Conservation (phyloP, 1,284 basidiomycete genomes). For the Tremellales sp. region DNA sequence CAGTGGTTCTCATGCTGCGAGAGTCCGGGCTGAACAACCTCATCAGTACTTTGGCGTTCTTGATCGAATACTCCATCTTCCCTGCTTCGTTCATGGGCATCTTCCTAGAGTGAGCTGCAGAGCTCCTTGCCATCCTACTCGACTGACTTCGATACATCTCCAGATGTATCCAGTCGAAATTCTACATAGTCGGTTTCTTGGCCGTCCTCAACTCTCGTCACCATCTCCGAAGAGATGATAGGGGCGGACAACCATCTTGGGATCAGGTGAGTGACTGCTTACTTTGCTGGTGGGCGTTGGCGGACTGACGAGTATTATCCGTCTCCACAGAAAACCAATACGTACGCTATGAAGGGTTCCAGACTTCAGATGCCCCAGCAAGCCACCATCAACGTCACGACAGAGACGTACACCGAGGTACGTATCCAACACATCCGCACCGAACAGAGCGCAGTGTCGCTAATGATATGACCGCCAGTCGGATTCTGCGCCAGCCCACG, state of each 20-base stretch:
- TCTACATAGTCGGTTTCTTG: constrained; percentile 26
- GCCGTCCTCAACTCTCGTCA: constrained; percentile 27
- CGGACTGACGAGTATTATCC: not conserved
- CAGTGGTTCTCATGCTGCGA: too few species aligned
- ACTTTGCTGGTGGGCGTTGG: not conserved
- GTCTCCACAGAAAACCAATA: constrained; percentile 14
- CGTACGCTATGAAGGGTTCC: constrained; percentile 7
- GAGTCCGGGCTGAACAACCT: not conserved
- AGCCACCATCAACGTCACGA: constrained; percentile 28
- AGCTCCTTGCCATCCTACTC: not conserved
- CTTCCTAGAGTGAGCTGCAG: constrained; percentile 23
- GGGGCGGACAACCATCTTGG: not conserved
- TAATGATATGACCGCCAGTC: too few species aligned
- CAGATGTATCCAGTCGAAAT: constrained; percentile 23
- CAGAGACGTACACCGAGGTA: constrained; percentile 30
- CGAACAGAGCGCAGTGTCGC: too few species aligned
- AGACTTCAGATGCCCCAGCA: constrained; percentile 10
- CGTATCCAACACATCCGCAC: not conserved
- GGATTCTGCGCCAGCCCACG: not conserved
- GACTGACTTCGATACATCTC: not conserved
- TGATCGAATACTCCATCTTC: constrained; percentile 24
- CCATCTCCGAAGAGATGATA: constrained; percentile 10
- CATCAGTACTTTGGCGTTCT: constrained; percentile 10
- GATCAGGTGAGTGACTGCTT: not conserved
- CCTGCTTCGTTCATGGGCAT: constrained; percentile 17